Percentiles rank a stretch among this genome's conserved stretches.
phyloP scores from a whole-genome alignment of 2,329 filamentous ascomycete species.

The Microsporum audouinii region DNA sequence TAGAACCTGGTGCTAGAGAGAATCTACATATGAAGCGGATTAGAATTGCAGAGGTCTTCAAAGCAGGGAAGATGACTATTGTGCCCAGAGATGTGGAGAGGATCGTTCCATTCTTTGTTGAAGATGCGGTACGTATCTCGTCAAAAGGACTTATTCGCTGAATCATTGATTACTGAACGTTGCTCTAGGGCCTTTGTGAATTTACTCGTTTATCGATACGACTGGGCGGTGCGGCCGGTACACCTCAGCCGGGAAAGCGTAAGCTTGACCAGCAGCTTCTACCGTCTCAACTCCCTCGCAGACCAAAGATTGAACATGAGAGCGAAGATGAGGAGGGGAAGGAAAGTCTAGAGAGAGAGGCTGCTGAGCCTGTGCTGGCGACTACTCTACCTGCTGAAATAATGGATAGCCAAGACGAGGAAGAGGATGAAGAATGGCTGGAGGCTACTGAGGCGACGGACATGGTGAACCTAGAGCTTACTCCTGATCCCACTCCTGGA shows the following conservation, averaged over 20 bases:
- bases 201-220: not conserved
- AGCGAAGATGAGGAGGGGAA: not conserved
- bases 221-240: not conserved
- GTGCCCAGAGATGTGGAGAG: constrained; percentile 20
- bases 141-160: not conserved
- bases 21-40: constrained; percentile 37
- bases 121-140: constrained; percentile 19
- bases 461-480: not conserved
- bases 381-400: constrained; percentile 2
- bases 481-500: not conserved
- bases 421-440: constrained; percentile 1
- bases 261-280: not conserved
- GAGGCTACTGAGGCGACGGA: not conserved
- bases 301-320: not conserved
- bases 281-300: not conserved
- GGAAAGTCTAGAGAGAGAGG: not conserved
- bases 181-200: not conserved
- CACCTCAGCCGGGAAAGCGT: not conserved
- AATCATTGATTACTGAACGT: not conserved
- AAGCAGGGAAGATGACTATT: constrained; percentile 45
- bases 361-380: not conserved
- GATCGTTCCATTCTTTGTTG: constrained; percentile 32
- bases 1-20: constrained; percentile 29
- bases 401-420: constrained; percentile 10
- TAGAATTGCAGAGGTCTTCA: constrained; percentile 54